phyloP scores from a whole-genome alignment of 2,329 filamentous ascomycete species.

The Ophiosphaerella herpotricha region DNA sequence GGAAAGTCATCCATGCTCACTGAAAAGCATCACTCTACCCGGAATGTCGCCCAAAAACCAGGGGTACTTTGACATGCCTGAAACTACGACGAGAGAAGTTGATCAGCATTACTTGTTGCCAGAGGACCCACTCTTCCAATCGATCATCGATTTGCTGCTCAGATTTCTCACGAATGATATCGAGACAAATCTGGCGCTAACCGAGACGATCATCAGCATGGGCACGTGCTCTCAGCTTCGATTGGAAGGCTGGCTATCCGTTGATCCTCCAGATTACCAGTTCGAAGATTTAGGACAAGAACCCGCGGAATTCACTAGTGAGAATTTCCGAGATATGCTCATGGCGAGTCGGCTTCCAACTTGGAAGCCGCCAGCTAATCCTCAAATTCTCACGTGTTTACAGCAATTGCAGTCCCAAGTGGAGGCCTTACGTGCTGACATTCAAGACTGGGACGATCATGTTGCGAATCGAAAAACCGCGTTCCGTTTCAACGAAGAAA shows the following conservation, averaged over 20 bases:
- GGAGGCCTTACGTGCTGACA: constrained; percentile 47
- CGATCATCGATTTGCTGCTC: constrained; percentile 65
- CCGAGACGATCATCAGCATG: constrained; percentile 79
- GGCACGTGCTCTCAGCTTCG: constrained; percentile 83
- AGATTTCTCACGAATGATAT: constrained; percentile 89
- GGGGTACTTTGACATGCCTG: constrained; percentile 51
- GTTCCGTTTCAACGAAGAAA: constrained; percentile 53
- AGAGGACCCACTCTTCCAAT: constrained; percentile 62
- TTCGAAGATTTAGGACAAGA: constrained; percentile 34
- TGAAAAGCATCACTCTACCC: constrained; percentile 68
- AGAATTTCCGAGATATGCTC: constrained; percentile 38
- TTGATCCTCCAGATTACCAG: constrained; percentile 61
- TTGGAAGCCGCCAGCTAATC: constrained; percentile 44
- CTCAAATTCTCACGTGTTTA: constrained; percentile 50
- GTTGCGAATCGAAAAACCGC: constrained; percentile 55
- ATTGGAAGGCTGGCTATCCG: constrained; percentile 87
- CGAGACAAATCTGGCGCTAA: constrained; percentile 87
- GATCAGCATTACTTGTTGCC: constrained; percentile 63
- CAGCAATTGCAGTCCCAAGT: constrained; percentile 50
- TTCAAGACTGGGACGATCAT: constrained; percentile 55
- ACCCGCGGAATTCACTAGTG: constrained; percentile 30
- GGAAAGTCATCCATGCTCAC: constrained; percentile 74
- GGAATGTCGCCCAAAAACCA: constrained; percentile 60
- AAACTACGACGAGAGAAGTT: constrained; percentile 64
- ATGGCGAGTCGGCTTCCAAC: constrained; percentile 42